Evolutionary conservation across 1,139 yeast genomes (phyloP), one percentile per base, ranked within the genome.

Genomic region (Nakaseomyces sp.): DNA sequence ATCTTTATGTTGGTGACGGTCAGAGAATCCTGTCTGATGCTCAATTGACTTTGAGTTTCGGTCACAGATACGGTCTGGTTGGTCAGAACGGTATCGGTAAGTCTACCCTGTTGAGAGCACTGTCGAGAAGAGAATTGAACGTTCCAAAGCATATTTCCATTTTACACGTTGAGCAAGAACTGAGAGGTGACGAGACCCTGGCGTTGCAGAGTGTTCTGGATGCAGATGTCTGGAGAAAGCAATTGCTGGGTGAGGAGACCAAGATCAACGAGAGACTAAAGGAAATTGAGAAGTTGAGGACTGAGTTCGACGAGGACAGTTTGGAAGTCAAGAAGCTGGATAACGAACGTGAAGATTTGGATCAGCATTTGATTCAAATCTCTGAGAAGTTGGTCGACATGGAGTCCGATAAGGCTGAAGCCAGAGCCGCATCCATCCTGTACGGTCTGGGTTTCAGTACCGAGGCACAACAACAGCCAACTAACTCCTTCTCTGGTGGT

Each of bases 71-170:
- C 56, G 99, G 98, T 77, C 71, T 91, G 47, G 95, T 91, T 40
- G 99, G 99, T 66, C 95, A 89, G 63, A 91, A 91, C 69, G 99
- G 99, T 88, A 88, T 93, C 57, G 99, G 99, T 81, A 91, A 91
- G 64, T 89, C 97, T 36, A 91, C 98, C 0, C 70, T 91, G 46
- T 72, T 91, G 58, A 75, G 87, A 56, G 99, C 99, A 0, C 71
- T 91, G 44, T 82, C 96, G 0, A 78, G 94, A 64, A 82, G 99
- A 75, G 98, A 91, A 63, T 72, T 91, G 54, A 79, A 87, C 47
- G 83, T 91, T 54, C 97, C 98, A 15, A 87, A 86, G 56, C 97
- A 91, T 63, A 88, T 91, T 51, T 85, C 97, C 2, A 86, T 91
- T 67, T 73, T 91, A 53, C 96, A 91, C 60, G 99, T 91, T 46